Evolutionary conservation across 768 basidiomycete genomes (phyloP).

Genomic region (Pisolithus tinctorius): DNA sequence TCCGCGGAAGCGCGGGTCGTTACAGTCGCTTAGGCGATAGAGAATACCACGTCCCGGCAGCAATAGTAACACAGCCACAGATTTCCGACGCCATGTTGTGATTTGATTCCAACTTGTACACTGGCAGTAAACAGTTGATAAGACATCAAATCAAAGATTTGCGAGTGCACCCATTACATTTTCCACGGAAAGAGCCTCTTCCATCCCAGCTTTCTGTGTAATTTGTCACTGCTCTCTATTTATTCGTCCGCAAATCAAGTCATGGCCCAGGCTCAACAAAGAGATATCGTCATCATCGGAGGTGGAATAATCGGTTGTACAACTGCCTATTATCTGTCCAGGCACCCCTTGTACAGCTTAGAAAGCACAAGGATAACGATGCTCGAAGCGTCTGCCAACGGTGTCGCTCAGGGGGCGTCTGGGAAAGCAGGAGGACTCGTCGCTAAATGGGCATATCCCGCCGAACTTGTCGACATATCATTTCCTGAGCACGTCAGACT

Average conservation of each 20-base stretch:
- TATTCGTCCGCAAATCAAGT: neutral
- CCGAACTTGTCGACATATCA: constrained; percentile 62
- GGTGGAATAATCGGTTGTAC: constrained; percentile 85
- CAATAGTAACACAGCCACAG: neutral
- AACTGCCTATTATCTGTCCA: constrained; percentile 73
- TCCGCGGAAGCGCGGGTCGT: no score
- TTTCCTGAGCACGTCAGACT: constrained; percentile 63
- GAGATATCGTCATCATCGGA: constrained; percentile 67
- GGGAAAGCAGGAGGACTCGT: constrained; percentile 84
- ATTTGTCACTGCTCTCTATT: neutral
- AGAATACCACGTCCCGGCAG: neutral
- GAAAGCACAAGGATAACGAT: constrained; percentile 45
- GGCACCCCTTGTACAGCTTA: constrained; percentile 42
- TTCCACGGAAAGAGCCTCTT: no score
- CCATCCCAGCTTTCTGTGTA: no score
- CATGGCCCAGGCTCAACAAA: constrained; percentile 5
- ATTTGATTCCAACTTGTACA: no score
- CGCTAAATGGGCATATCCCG: constrained; percentile 79
- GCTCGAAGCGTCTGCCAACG: constrained; percentile 61
- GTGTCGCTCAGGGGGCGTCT: constrained; percentile 72
- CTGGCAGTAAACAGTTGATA: no score
- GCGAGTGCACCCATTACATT: no score
- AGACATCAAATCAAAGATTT: no score
- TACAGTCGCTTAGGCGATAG: neutral
- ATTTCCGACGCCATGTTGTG: neutral